Percentiles rank a stretch among this genome's conserved stretches.
Evolutionary conservation across 2,329 filamentous ascomycete species (phyloP).

Genomic region (Pestalotiopsis sp.): DNA sequence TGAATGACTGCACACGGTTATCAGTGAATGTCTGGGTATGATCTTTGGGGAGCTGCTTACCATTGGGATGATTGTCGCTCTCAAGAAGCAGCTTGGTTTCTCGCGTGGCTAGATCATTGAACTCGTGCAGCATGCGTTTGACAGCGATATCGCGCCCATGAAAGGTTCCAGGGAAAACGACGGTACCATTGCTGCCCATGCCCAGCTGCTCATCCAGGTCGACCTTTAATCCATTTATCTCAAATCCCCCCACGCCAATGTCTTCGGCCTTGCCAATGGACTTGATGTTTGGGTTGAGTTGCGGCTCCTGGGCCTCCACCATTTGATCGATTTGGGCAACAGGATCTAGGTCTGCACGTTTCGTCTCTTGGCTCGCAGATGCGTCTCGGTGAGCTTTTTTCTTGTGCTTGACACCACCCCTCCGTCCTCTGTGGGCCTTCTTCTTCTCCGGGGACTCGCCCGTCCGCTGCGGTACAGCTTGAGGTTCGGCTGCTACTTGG

Average conservation of each 20-base stretch:
- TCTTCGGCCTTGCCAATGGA: conserved; percentile 61
- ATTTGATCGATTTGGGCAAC: conserved; percentile 51
- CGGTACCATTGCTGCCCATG: conserved; percentile 93
- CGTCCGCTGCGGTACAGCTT: background rate
- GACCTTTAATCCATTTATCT: conserved; percentile 66
- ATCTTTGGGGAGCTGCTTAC: conserved; percentile 38
- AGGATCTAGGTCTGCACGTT: conserved; percentile 39
- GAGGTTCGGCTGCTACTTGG: background rate
- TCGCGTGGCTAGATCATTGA: conserved; percentile 92
- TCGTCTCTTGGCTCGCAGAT: conserved; percentile 53
- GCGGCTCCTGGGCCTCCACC: conserved; percentile 45
- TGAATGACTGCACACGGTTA: conserved; percentile 69
- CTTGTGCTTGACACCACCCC: conserved; percentile 71
- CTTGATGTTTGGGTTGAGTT: conserved; percentile 64
- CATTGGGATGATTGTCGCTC: conserved; percentile 92
- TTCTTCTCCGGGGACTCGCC: conserved; percentile 48
- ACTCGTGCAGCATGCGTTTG: conserved; percentile 94
- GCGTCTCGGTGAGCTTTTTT: conserved; percentile 57
- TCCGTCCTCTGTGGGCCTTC: conserved; percentile 70
- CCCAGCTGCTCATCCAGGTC: conserved; percentile 66
- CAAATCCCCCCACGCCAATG: conserved; percentile 60
- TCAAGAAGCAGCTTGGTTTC: conserved; percentile 89
- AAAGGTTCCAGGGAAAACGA: conserved; percentile 93
- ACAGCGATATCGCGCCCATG: conserved; percentile 92
- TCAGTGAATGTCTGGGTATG: background rate